Evolutionary conservation across 2,329 filamentous ascomycete genomes (phyloP).

Genomic region (Colletotrichum sp.): DNA sequence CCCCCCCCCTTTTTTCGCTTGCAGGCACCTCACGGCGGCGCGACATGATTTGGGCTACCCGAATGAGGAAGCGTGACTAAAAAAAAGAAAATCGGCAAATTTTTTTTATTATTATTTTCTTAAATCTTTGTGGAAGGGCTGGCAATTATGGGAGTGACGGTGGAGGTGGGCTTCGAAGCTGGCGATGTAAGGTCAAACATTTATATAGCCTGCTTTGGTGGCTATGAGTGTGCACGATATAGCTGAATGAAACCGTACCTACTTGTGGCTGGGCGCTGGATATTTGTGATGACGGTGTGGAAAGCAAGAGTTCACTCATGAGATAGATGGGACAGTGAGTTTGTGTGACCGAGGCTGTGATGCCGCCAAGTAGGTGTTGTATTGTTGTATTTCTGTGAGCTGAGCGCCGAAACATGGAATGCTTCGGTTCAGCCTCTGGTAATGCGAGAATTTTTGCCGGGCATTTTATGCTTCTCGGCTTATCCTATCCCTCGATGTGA

Average conservation of each 20-base stretch:
- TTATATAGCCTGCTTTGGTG: not conserved
- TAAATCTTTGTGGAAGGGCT: too few relatives aligned
- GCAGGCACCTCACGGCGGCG: not conserved
- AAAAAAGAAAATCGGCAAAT: not conserved
- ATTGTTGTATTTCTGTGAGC: not conserved
- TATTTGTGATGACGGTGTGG: not conserved
- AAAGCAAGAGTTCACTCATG: not conserved
- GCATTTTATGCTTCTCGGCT: not conserved
- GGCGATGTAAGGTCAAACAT: not conserved
- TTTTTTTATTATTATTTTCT: too few relatives aligned
- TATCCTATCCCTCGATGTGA: not conserved
- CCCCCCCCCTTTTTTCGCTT: not conserved
- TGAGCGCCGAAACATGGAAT: not conserved
- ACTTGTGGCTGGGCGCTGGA: not conserved
- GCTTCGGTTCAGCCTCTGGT: not conserved
- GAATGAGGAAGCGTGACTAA: not conserved
- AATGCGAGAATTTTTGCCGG: not conserved
- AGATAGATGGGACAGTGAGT: not conserved
- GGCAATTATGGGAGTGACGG: not conserved
- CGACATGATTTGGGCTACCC: not conserved
- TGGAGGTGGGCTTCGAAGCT: not conserved
- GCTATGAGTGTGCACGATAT: not conserved
- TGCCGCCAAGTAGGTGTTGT: not conserved
- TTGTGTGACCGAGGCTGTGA: not conserved
- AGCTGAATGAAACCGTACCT: not conserved